Evolutionary conservation across 2,329 filamentous ascomycete species (phyloP), one percentile per base, ranked within the genome.

Genomic region (Beauveria sp.): DNA sequence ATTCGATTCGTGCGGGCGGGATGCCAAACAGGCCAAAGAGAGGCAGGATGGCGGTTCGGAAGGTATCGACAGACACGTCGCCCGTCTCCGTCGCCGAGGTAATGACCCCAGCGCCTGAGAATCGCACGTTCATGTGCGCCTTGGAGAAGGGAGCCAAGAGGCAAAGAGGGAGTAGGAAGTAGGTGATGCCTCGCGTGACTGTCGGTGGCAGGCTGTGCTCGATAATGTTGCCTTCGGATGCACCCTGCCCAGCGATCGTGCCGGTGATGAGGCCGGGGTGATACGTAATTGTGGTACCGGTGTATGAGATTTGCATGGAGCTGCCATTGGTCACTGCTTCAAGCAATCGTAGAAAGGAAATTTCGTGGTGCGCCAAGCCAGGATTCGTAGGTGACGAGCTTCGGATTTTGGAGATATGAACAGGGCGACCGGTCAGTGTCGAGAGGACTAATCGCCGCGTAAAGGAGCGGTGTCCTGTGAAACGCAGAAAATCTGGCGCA

Each of bases 321-420:
- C 90, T 90, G 76, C 95, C 95, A 80, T 99, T 99, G 70, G 95
- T 99, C 69, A 99, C 83, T 67, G 91, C 84, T 75, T 98, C 95
- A 70, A 99, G 87, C 20, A 99, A 89, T 62, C 95, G 93, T 38
- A 99, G 84, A 75, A 99, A 93, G 52, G 95, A 98, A 69, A 98
- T 87, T 77, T 99, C 95, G 78, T 96, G 89, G 54, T 91, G 88
- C 59, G 91, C 88, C 60, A 99, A 89, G 69, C 95, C 95, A 1
- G 95, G 93, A 69, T 89, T 87, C 46, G 91, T 93, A 52, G 89
- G 87, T 47, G 91, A 96, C 18, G 88, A 86, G 66, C 90, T 86
- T 70, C 95, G 91, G 77, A 99, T 98, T 75, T 95, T 89, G 58
- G 93, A 95, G 72, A 99, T 93, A 76, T 93, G 92, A 61, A 98